Evolutionary conservation across 805 yeast genomes (phyloP).

Genomic region (Yarrowia deformans): DNA sequence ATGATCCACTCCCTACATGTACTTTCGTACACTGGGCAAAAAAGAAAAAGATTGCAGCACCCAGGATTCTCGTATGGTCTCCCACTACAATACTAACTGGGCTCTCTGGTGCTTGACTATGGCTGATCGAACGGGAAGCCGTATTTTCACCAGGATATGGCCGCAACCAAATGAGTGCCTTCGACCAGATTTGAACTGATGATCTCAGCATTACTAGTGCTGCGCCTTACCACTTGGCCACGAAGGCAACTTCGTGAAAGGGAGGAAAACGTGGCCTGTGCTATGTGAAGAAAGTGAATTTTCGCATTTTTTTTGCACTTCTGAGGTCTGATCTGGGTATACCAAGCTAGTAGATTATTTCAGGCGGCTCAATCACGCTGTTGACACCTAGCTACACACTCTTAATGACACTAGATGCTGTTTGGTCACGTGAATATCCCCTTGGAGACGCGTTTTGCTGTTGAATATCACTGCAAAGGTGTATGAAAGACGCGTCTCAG

Average conservation of each 20-base stretch:
- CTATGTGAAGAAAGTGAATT: background rate
- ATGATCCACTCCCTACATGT: too few species aligned
- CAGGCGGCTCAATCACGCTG: too few species aligned
- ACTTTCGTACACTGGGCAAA: too few species aligned
- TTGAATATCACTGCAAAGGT: slow-evolving; percentile 9
- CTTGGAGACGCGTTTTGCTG: background rate
- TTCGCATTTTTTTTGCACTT: too few species aligned
- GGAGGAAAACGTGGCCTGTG: background rate
- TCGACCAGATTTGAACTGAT: slow-evolving; percentile 39
- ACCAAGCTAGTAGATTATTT: too few species aligned
- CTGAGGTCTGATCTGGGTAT: too few species aligned
- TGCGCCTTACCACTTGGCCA: slow-evolving; percentile 39
- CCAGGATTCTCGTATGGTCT: slow-evolving; percentile 35
- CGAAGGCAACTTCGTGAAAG: slow-evolving; percentile 18
- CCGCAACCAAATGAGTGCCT: slow-evolving; percentile 31
- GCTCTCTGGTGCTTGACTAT: slow-evolving; percentile 25
- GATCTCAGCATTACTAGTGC: slow-evolving; percentile 38
- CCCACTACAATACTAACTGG: slow-evolving; percentile 32
- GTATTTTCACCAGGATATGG: slow-evolving; percentile 34
- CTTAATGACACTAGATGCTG: background rate
- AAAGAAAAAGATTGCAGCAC: slow-evolving; percentile 33
- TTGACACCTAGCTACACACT: too few species aligned
- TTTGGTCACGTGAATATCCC: background rate
- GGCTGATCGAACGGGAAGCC: slow-evolving; percentile 33
- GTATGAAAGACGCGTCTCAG: slow-evolving; percentile 11